Conservation (phyloP, 192 early-diverging fungal genomes). For the Gorgonomyces haynaldii region DNA sequence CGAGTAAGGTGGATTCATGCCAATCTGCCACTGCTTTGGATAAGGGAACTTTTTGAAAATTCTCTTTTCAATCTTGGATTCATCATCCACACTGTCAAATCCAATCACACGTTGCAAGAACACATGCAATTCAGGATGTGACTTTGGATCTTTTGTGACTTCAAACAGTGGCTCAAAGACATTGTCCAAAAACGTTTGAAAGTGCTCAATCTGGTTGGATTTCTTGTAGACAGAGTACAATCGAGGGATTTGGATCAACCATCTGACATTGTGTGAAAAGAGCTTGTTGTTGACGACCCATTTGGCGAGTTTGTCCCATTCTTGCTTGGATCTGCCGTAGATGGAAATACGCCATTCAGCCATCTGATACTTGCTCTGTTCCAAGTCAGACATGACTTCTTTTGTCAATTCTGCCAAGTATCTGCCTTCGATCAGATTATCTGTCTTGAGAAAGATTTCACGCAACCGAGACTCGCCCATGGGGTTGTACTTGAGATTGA, state of each 20-base stretch:
- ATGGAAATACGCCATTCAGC: slow-evolving; percentile 89
- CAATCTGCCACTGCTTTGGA: slow-evolving; percentile 31
- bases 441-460: slow-evolving; percentile 93
- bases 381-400: slow-evolving; percentile 81
- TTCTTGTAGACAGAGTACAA: slow-evolving; percentile 81
- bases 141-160: slow-evolving; percentile 72
- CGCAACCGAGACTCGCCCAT: slow-evolving; percentile 86
- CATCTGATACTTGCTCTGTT: slow-evolving; percentile 90
- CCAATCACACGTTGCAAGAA: slow-evolving; percentile 91
- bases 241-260: slow-evolving; percentile 87
- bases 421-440: slow-evolving; percentile 75
- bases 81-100: slow-evolving; percentile 91
- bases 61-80: slow-evolving; percentile 75
- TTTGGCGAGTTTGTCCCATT: slow-evolving; percentile 91
- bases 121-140: slow-evolving; percentile 81
- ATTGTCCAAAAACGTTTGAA: slow-evolving; percentile 47
- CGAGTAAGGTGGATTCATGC: slow-evolving; percentile 79
- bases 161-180: slow-evolving; percentile 85
- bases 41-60: slow-evolving; percentile 66
- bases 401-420: slow-evolving; percentile 90
- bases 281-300: slow-evolving; percentile 89
- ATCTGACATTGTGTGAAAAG: slow-evolving; percentile 84
- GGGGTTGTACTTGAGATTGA: slow-evolving; percentile 94
- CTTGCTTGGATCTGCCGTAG: slow-evolving; percentile 65
- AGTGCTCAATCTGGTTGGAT: slow-evolving; percentile 46